Base-by-base conservation (phyloP, 805 yeast genomes). In the Kodamaea jinghongensis region DNA sequence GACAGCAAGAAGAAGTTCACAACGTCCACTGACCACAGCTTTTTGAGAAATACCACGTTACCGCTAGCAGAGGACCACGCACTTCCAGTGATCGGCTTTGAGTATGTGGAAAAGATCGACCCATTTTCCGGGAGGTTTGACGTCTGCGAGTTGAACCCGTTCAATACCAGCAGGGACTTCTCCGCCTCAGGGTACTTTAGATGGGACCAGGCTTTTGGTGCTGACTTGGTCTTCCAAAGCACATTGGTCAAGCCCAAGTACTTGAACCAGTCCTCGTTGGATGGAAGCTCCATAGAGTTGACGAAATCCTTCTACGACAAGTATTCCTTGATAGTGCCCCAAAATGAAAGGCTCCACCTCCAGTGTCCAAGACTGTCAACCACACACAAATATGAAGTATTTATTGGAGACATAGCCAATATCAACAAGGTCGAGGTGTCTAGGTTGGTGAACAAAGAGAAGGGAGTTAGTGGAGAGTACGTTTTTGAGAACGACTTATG, bases 241-340 rank as follows among this genome's bases (percentile, higher is more conserved):
- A 65, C 76, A 1, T 53, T 81, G 15, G 48, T 64, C 1, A 59
- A 65, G 39, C 83, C 85, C 2, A 17, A 42, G 0, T 61, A 74
- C 49, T 45, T 62, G 16, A 32, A 22, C 7, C 17, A 25, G 15
- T 28, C 50, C 6, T n/a, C 43, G 3, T 39, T 49, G n/a, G 60
- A 59, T 38, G 59, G 54, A 2, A 49, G 56, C 34, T 46, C 50
- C 28, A 55, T 67, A 5, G 73, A 69, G 44, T 43, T 67, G 14
- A 48, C 55, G 3, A 38, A 36, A 8, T 20, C 46, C 2, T 67
- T 68, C 44, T 58, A 40, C 35, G 50, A 56, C 6, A 58, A 46
- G 20, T 66, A 43, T 43, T 53, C 68, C 13, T 41, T 60, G 45
- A 51, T 58, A 29, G 7, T 22, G 13, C 38, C 42, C n/a, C n/a